Percentiles rank a stretch among this genome's conserved stretches.
Conservation (phyloP, 371 early-diverging fungal species). For the Rhizopus microsporus region DNA sequence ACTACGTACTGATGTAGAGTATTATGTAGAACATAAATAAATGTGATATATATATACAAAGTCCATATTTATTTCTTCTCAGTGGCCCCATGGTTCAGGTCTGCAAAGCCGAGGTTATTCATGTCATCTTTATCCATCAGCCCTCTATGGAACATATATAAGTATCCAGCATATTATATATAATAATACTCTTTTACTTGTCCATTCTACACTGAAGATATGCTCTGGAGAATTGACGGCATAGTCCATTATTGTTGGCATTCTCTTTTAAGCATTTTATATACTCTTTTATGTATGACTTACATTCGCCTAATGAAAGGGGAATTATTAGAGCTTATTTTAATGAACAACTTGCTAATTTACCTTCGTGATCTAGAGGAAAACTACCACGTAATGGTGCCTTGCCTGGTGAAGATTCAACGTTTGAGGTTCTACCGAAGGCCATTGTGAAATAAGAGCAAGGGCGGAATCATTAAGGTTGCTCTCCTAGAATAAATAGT, state of each 20-base stretch:
- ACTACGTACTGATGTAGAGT: slow-evolving; percentile 5
- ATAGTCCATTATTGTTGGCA: slow-evolving; percentile 65
- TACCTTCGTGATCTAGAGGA: slow-evolving; percentile 79
- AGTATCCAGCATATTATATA: neutral
- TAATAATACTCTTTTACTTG: slow-evolving; percentile 45
- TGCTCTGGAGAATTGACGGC: slow-evolving; percentile 67
- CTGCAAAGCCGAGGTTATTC: slow-evolving; percentile 71
- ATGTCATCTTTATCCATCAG: slow-evolving; percentile 74
- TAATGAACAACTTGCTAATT: neutral
- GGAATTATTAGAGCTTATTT: neutral
- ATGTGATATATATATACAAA: slow-evolving; percentile 1
- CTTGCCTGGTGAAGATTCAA: slow-evolving; percentile 59
- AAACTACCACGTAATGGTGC: slow-evolving; percentile 83
- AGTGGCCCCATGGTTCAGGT: slow-evolving; percentile 13
- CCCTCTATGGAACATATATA: slow-evolving; percentile 39
- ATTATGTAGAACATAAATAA: neutral
- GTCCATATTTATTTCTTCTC: slow-evolving; percentile 2
- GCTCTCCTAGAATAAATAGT: neutral
- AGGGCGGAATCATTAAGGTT: neutral
- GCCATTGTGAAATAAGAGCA: slow-evolving; percentile 41
- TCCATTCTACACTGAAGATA: slow-evolving; percentile 87
- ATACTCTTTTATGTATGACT: slow-evolving; percentile 69
- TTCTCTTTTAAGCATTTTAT: slow-evolving; percentile 71
- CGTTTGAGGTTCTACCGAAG: slow-evolving; percentile 65
- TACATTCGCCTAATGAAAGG: slow-evolving; percentile 68